Conservation (phyloP, 2,329 filamentous ascomycete genomes). For the Dothistroma septosporum region DNA sequence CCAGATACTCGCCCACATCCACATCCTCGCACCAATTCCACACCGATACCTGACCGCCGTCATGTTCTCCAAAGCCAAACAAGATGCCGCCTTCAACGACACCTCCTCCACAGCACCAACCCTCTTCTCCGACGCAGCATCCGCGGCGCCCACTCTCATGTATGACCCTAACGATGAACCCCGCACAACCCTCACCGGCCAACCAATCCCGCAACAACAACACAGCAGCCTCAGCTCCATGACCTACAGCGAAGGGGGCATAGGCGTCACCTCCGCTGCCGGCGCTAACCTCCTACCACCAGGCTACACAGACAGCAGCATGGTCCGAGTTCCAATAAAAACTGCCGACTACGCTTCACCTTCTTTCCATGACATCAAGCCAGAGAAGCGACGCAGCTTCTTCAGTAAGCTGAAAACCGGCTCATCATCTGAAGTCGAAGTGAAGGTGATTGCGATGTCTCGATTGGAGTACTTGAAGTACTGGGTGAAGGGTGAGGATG, state of each 20-base stretch:
- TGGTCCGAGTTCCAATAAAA: conserved; percentile 23
- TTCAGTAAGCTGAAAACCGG: not conserved
- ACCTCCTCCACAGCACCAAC: not conserved
- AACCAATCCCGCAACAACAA: conserved; percentile 10
- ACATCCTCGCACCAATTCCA: not conserved
- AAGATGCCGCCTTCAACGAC: not conserved
- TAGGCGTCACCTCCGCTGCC: conserved; percentile 2
- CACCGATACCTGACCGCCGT: too few relatives aligned
- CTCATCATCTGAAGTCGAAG: not conserved
- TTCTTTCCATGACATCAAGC: not conserved
- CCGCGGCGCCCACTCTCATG: not conserved
- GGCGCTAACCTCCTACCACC: conserved; percentile 21
- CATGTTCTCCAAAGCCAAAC: not conserved
- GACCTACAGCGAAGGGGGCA: conserved; percentile 5
- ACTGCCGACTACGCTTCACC: not conserved
- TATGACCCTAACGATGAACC: not conserved
- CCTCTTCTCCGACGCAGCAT: not conserved
- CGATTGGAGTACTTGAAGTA: conserved; percentile 22
- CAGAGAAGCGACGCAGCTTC: conserved; percentile 6
- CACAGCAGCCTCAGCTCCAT: conserved; percentile 13
- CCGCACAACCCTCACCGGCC: conserved; percentile 13
- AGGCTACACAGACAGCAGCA: conserved; percentile 20
- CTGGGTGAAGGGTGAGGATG: conserved; percentile 24
- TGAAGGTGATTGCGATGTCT: conserved; percentile 21
- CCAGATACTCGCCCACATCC: not conserved